These are phyloP conservation scores for Groenewaldozyma salmanticensis DNA, from an alignment of 805 yeast species.

Conservation along the genomic window DNA sequence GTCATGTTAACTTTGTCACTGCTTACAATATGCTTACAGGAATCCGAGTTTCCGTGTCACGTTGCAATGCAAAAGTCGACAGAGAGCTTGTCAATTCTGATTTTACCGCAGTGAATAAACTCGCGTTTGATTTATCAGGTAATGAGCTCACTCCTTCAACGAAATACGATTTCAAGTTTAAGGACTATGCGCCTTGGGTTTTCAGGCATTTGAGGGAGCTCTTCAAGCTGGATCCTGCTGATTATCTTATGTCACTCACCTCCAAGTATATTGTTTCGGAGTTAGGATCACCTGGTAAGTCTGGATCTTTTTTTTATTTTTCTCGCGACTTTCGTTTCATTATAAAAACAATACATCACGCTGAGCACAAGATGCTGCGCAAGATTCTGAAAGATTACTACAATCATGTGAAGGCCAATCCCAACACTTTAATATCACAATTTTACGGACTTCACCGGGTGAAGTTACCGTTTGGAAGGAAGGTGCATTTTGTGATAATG, in stretches of 20 bases:
- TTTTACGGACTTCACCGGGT: constrained; percentile 93
- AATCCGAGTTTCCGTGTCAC: constrained; percentile 85
- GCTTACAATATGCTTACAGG: constrained; percentile 98
- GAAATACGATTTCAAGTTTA: constrained; percentile 90
- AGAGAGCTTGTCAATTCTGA: constrained; percentile 61
- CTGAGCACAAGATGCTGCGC: constrained; percentile 81
- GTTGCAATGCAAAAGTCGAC: constrained; percentile 75
- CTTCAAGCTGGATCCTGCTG: constrained; percentile 92
- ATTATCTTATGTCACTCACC: constrained; percentile 83
- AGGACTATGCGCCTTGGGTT: constrained; percentile 92
- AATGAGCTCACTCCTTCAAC: constrained; percentile 88
- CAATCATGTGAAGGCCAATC: constrained; percentile 69
- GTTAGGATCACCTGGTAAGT: constrained; percentile 91
- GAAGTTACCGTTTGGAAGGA: constrained; percentile 74
- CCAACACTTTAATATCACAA: constrained; percentile 86
- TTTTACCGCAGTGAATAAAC: constrained; percentile 61
- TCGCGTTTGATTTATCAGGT: constrained; percentile 75
- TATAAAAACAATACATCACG: constrained; percentile 88
- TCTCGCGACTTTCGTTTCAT: constrained; percentile 89
- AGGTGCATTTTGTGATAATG: constrained; percentile 92
- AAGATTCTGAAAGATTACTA: constrained; percentile 67
- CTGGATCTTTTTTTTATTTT: constrained; percentile 93
- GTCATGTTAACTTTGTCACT: constrained; percentile 85
- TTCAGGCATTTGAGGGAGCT: constrained; percentile 71
- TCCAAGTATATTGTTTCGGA: constrained; percentile 89